Conservation (phyloP, 2,329 filamentous ascomycete genomes). For the Clarireedia hainanense region DNA sequence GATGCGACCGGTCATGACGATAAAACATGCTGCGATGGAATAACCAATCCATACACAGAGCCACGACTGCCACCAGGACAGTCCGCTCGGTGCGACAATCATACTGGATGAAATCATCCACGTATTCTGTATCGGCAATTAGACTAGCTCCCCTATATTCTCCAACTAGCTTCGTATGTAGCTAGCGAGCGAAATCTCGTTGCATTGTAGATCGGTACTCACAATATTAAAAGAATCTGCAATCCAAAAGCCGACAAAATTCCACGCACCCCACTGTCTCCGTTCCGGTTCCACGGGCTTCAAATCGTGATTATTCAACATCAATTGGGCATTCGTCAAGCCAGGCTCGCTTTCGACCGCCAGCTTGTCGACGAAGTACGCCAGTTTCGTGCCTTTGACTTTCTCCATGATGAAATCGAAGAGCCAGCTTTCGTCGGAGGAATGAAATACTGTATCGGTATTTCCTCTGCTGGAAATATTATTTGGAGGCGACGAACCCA, state of each 20-base stretch:
- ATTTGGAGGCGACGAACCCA: not conserved
- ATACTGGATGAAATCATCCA: constrained; percentile 90
- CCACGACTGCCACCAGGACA: constrained; percentile 91
- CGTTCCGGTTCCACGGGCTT: constrained; percentile 72
- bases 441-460: constrained; percentile 10
- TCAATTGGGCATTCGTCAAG: constrained; percentile 69
- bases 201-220: constrained; percentile 17
- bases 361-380: constrained; percentile 44
- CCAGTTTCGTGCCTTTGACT: constrained; percentile 21
- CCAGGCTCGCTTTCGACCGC: constrained; percentile 70
- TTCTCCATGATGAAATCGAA: constrained; percentile 35
- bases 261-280: constrained; percentile 78
- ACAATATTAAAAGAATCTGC: constrained; percentile 77
- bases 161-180: too few relatives aligned
- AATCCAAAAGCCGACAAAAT: constrained; percentile 85
- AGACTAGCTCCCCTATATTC: constrained; percentile 6
- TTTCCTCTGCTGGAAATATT: not conserved
- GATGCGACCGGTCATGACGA: constrained; percentile 72
- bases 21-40: constrained; percentile 65
- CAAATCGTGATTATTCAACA: constrained; percentile 79
- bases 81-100: constrained; percentile 52
- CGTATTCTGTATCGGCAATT: constrained; percentile 50
- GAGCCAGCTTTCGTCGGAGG: constrained; percentile 29
- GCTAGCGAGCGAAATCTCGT: too few relatives aligned
- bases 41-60: constrained; percentile 87